Evolutionary conservation across 108 stramenopile species (phyloP).

Genomic region (Fragilaria radians): DNA sequence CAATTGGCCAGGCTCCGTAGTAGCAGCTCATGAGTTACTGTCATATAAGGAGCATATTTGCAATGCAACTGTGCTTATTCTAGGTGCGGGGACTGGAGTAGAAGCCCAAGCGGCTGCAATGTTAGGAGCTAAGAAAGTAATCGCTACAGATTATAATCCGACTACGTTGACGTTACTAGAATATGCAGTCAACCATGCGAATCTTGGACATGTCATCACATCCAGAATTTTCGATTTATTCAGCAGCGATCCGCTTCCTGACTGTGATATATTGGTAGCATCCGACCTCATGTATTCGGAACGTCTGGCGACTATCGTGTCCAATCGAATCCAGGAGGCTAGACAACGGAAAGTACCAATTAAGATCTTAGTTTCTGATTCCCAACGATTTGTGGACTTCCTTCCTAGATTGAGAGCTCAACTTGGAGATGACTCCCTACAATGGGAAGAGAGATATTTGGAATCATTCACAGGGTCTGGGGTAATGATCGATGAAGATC

Average conservation of each 20-base stretch:
- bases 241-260: conserved; percentile 24
- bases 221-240: conserved; percentile 32
- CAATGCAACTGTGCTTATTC: conserved; percentile 38
- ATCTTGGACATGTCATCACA: conserved; percentile 12
- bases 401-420: conserved; percentile 24
- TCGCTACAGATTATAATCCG: conserved; percentile 74
- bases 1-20: conserved; percentile 74
- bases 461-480: conserved; percentile 52
- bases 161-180: conserved; percentile 52
- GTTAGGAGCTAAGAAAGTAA: conserved; percentile 56
- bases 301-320: conserved; percentile 51
- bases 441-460: conserved; percentile 39
- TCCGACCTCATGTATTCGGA: conserved; percentile 77
- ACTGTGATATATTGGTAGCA: conserved; percentile 53
- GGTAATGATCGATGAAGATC: conserved; percentile 67
- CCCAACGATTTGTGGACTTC: conserved; percentile 69
- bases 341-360: conserved; percentile 12
- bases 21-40: conserved; percentile 59
- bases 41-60: conserved; percentile 9
- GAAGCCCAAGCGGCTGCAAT: conserved; percentile 63
- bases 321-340: conserved; percentile 43
- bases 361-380: conserved; percentile 60
- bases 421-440: conserved; percentile 11
- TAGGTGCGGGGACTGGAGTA: conserved; percentile 74
- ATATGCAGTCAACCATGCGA: conserved; percentile 38